phyloP scores from a whole-genome alignment of 2,329 filamentous ascomycete genomes.

The Nothomitra cinnamomea region DNA sequence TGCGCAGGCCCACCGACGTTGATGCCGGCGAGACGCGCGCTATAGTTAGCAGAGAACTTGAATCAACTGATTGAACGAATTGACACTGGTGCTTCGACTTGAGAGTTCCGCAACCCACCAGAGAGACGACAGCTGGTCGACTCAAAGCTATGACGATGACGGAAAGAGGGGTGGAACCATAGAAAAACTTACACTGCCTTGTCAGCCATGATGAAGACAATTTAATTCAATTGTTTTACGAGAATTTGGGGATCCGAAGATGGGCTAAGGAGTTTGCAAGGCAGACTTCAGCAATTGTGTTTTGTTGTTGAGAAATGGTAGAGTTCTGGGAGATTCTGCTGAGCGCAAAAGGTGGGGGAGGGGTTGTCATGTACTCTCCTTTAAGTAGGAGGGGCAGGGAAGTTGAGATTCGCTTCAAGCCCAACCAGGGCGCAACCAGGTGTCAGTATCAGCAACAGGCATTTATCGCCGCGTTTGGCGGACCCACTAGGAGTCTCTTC shows the following conservation, averaged over 20 bases:
- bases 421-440: neutral
- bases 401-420: neutral
- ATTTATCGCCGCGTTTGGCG: neutral
- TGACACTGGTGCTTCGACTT: too few relatives aligned
- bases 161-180: too few relatives aligned
- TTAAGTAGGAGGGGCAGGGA: neutral
- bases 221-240: neutral
- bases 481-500: neutral
- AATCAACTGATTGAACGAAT: neutral
- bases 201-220: conserved; percentile 23
- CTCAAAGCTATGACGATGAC: too few relatives aligned
- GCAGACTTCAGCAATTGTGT: conserved; percentile 1
- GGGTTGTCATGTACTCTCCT: neutral
- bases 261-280: neutral
- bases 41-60: neutral
- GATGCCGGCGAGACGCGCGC: conserved; percentile 48
- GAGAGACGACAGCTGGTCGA: too few relatives aligned
- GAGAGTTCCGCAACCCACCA: too few relatives aligned
- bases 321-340: neutral
- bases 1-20: conserved; percentile 46
- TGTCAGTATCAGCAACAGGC: neutral
- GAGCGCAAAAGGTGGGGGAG: neutral
- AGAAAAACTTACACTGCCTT: conserved; percentile 26
- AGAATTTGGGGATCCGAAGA: neutral
- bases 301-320: neutral